A percentile compares a stretch with the other conserved stretches of the same genome.
Conservation (phyloP, 2,329 filamentous ascomycete species). For the Ceratocystis smalleyi region DNA sequence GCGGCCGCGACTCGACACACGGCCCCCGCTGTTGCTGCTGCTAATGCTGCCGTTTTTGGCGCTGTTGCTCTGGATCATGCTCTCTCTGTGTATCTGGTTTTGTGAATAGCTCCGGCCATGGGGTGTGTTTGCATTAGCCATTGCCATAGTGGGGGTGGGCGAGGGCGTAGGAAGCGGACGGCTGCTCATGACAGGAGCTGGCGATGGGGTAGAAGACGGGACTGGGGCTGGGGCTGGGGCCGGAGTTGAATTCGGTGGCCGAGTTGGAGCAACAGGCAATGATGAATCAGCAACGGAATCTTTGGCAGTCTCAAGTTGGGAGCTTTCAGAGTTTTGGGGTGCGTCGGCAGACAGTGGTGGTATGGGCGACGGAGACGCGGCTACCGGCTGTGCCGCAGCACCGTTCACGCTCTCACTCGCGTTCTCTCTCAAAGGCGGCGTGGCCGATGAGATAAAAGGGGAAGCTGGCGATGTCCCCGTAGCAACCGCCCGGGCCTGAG, state of each 20-base stretch:
- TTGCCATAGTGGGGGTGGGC: slow-evolving; percentile 1
- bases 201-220: neutral
- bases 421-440: neutral
- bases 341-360: neutral
- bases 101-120: slow-evolving; percentile 14
- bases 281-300: neutral
- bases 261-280: neutral
- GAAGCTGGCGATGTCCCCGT: neutral
- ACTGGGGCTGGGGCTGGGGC: neutral
- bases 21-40: neutral
- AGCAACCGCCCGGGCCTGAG: slow-evolving; percentile 7
- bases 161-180: slow-evolving; percentile 4
- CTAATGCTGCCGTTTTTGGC: neutral
- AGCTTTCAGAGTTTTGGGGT: neutral
- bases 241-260: neutral
- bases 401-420: neutral
- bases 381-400: neutral
- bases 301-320: neutral
- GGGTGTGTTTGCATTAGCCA: neutral
- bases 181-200: neutral
- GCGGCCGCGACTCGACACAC: neutral
- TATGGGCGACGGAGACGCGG: slow-evolving; percentile 2
- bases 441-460: neutral
- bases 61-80: neutral
- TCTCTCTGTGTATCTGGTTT: neutral